Conservation (phyloP, 768 basidiomycete genomes). For the Suillus variegatus region DNA sequence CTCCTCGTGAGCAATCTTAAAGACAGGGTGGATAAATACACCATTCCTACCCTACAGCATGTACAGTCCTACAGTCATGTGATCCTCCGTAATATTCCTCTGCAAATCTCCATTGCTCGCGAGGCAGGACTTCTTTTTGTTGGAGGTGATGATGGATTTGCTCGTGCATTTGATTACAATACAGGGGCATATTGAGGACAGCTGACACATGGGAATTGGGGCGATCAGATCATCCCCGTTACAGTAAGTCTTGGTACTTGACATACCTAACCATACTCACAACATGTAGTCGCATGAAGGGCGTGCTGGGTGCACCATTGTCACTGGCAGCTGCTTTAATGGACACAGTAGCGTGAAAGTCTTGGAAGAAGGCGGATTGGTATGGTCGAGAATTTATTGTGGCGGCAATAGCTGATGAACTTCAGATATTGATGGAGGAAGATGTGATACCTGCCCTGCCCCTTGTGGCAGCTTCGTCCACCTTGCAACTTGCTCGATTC, state of each 20-base stretch:
- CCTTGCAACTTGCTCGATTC: neutral
- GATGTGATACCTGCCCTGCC: neutral
- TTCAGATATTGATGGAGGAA: neutral
- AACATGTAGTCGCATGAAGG: neutral
- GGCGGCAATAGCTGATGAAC: neutral
- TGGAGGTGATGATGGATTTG: conserved; percentile 13
- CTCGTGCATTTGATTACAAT: conserved; percentile 4
- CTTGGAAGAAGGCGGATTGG: neutral
- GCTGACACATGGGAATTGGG: conserved; percentile 3
- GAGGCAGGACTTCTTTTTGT: conserved; percentile 3
- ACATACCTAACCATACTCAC: neutral
- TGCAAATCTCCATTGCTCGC: conserved; percentile 11
- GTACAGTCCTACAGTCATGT: conserved; percentile 2
- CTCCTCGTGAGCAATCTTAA: conserved; percentile 11
- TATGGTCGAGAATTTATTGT: neutral
- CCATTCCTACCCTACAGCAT: conserved; percentile 1
- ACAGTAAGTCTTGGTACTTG: neutral
- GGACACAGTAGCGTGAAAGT: neutral
- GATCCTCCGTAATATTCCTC: conserved; percentile 10
- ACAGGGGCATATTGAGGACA: conserved; percentile 4
- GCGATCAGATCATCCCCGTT: neutral
- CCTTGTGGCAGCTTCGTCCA: neutral
- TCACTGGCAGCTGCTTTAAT: neutral
- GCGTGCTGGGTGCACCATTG: neutral
- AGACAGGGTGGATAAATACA: conserved; percentile 12